Evolutionary conservation across 2,329 filamentous ascomycete species (phyloP).

Genomic region (Pyrenophora teres): DNA sequence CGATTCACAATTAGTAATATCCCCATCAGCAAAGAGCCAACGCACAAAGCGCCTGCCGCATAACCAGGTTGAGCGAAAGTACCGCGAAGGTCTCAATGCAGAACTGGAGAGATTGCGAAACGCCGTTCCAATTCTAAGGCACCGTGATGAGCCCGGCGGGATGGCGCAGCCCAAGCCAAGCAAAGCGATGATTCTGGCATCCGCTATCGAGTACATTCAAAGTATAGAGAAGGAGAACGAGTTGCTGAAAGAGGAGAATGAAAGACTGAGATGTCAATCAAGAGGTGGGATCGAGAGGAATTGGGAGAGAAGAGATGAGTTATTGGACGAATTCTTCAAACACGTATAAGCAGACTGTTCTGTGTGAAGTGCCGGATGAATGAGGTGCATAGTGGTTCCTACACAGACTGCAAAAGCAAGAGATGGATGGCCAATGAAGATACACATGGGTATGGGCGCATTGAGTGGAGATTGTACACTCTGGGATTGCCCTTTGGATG

Average conservation of each 20-base stretch:
- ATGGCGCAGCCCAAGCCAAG: slow-evolving; percentile 40
- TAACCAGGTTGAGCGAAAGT: slow-evolving; percentile 43
- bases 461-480: too few relatives aligned
- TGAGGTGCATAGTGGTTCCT: too few relatives aligned
- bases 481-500: too few relatives aligned
- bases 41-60: slow-evolving; percentile 38
- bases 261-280: slow-evolving; percentile 24
- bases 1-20: slow-evolving; percentile 16
- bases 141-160: slow-evolving; percentile 30
- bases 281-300: background rate
- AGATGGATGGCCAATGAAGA: too few relatives aligned
- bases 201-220: slow-evolving; percentile 42
- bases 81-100: slow-evolving; percentile 37
- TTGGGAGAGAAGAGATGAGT: slow-evolving; percentile 1
- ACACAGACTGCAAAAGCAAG: too few relatives aligned
- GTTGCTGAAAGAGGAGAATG: slow-evolving; percentile 31
- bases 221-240: slow-evolving; percentile 38
- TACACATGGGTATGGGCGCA: too few relatives aligned
- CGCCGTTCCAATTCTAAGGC: slow-evolving; percentile 38
- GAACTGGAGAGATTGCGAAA: slow-evolving; percentile 37
- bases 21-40: slow-evolving; percentile 17
- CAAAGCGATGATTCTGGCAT: slow-evolving; percentile 40
- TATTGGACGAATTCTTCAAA: background rate
- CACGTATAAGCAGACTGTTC: too few relatives aligned
- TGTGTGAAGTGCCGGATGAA: too few relatives aligned